phyloP scores from a whole-genome alignment of 495 filamentous ascomycete species.

The Astrothelium subdiscretum region DNA sequence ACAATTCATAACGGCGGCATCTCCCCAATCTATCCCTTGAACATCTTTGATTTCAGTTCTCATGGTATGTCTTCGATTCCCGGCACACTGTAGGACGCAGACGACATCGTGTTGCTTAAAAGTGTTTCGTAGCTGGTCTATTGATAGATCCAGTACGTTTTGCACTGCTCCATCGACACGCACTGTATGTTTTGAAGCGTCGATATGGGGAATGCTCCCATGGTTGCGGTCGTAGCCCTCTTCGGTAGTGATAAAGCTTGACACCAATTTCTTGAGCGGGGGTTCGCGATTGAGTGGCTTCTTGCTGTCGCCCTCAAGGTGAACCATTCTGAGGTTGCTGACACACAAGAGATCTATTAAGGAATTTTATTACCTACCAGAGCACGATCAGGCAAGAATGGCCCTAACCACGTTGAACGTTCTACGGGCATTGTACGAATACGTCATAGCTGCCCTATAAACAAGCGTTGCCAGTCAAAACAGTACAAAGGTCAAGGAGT shows the following conservation, averaged over 20 bases:
- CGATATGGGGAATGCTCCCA: slow-evolving; percentile 32
- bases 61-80: slow-evolving; percentile 55
- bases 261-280: slow-evolving; percentile 10
- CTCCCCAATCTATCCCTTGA: slow-evolving; percentile 51
- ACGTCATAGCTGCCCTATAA: background rate
- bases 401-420: too few relatives aligned
- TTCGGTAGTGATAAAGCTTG: slow-evolving; percentile 31
- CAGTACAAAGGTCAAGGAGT: background rate
- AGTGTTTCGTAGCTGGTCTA: slow-evolving; percentile 31
- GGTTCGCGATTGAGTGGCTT: slow-evolving; percentile 19
- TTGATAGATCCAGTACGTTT: slow-evolving; percentile 23
- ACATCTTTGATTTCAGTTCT: slow-evolving; percentile 49
- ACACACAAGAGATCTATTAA: background rate
- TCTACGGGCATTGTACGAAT: background rate
- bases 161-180: slow-evolving; percentile 32
- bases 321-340: background rate
- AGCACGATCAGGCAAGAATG: too few relatives aligned
- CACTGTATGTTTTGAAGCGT: slow-evolving; percentile 31
- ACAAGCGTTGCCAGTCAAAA: background rate
- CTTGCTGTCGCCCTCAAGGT: background rate
- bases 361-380: too few relatives aligned
- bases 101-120: slow-evolving; percentile 43
- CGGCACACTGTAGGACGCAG: slow-evolving; percentile 50
- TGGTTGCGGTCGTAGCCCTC: slow-evolving; percentile 43
- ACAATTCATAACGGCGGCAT: slow-evolving; percentile 54